Base-by-base conservation (phyloP, 768 basidiomycete species). In the Lactifluus pinguis region DNA sequence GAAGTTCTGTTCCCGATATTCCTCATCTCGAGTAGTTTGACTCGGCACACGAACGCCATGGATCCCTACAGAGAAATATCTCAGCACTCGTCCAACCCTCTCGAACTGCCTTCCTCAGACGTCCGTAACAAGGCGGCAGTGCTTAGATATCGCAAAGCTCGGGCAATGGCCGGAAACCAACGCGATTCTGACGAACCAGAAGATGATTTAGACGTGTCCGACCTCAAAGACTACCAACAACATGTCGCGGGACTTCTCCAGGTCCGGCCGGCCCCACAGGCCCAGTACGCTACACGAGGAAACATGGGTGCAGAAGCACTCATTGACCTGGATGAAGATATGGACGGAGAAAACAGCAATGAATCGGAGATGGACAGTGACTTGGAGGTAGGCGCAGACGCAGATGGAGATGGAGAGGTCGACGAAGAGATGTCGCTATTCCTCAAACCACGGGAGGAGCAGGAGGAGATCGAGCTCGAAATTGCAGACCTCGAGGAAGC, bases 21-120 rank as follows among this genome's bases (percentile, higher is more conserved):
- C 15, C 49, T 15, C 30, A 49, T 32, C n/a, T 11, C 30, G n/a
- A 7, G 39, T 34, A 4, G 49, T 34, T 1, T 49, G 39, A 3
- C 42, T 14, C 21, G 36, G 19, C 25, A 6, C 15, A 53, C 9
- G 36, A 66, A 63, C 55, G 60, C 57, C 47, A 77, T 77, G 77
- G 72, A 76, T 11, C 70, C 72, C 30, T 66, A 67, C 17, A 68
- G 74, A 59, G 57, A 78, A 17, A 74, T 88, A 61, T 87, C 86
- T 9, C 82, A 82, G 60, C 86, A 88, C 68, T 85, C 86, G 13
- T 87, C 86, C 49, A 88, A 88, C 66, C 86, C 87, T 3, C 78
- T 88, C 34, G 85, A 89, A 66, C 80, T 81, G 21, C 76, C 81
- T 42, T 84, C 86, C 11, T 84, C 83, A 38, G 84, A 87, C 66